These are phyloP conservation scores for Drechslerella stenobrocha DNA, from an alignment of 2,329 filamentous ascomycete genomes.

Conservation along the genomic window DNA sequence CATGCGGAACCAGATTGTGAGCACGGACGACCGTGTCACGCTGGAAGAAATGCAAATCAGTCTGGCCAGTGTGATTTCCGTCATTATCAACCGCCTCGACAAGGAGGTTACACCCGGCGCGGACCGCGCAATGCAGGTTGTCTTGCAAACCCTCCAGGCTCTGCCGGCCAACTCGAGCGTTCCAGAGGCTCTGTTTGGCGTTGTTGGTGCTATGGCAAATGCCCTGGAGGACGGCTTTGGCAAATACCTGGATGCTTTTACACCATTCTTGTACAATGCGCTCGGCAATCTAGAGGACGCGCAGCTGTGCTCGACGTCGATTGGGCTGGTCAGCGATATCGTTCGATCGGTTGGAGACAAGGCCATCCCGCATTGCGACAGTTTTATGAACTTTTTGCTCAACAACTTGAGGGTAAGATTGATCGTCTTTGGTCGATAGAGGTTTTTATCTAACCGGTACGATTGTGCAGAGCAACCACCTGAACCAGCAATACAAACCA, in stretches of 20 bases:
- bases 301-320: slow-evolving; percentile 91
- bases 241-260: slow-evolving; percentile 97
- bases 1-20: slow-evolving; percentile 90
- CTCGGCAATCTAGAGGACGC: slow-evolving; percentile 95
- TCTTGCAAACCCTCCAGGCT: slow-evolving; percentile 77
- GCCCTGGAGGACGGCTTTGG: slow-evolving; percentile 89
- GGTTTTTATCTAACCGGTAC: no score
- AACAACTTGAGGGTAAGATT: slow-evolving; percentile 77
- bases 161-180: slow-evolving; percentile 86
- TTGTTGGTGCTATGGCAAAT: slow-evolving; percentile 86
- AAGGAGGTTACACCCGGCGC: slow-evolving; percentile 86
- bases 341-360: slow-evolving; percentile 86
- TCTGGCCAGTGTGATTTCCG: slow-evolving; percentile 84
- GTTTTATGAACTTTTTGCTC: slow-evolving; percentile 96
- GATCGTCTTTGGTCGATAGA: no score
- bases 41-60: slow-evolving; percentile 98
- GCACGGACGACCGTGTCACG: slow-evolving; percentile 92
- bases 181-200: slow-evolving; percentile 88
- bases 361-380: slow-evolving; percentile 92
- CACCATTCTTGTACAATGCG: slow-evolving; percentile 88
- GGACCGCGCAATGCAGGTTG: slow-evolving; percentile 88
- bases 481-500: slow-evolving; percentile 96
- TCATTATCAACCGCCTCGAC: slow-evolving; percentile 88
- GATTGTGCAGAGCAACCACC: slow-evolving; percentile 70
- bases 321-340: slow-evolving; percentile 95